Conservation (phyloP, 2,329 filamentous ascomycete species). For the Parastagonospora avenae region DNA sequence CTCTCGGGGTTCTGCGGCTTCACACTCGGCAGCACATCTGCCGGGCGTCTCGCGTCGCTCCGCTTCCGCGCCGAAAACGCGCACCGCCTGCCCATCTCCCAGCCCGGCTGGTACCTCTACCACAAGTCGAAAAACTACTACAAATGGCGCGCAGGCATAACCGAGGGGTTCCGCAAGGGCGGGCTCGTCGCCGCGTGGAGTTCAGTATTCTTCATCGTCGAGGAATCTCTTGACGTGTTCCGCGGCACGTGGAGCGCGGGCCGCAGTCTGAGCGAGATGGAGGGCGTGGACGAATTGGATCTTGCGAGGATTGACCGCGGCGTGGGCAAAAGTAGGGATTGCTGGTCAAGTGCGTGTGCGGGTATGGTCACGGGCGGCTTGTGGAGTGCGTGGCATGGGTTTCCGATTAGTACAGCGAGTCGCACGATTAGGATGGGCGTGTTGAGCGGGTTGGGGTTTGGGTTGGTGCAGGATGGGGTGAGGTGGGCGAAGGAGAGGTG, state of each 20-base stretch:
- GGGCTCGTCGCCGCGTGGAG: constrained; percentile 73
- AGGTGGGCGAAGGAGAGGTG: constrained; percentile 71
- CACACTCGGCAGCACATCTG: constrained; percentile 72
- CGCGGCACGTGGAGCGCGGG: constrained; percentile 52
- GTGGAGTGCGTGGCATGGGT: constrained; percentile 84
- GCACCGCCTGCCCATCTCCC: constrained; percentile 83
- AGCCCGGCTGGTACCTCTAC: constrained; percentile 95
- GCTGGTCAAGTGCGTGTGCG: constrained; percentile 79
- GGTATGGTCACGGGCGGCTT: constrained; percentile 82
- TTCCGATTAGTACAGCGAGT: constrained; percentile 68
- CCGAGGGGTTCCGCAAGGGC: constrained; percentile 79
- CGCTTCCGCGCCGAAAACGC: constrained; percentile 96
- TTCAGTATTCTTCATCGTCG: constrained; percentile 76
- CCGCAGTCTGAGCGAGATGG: constrained; percentile 44
- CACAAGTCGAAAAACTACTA: constrained; percentile 98
- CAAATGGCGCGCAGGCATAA: constrained; percentile 74
- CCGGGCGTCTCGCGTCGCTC: constrained; percentile 74
- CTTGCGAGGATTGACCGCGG: constrained; percentile 32
- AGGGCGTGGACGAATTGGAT: constrained; percentile 43
- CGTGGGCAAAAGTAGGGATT: constrained; percentile 61
- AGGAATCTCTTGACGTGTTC: constrained; percentile 82
- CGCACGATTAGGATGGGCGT: constrained; percentile 79
- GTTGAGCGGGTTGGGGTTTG: constrained; percentile 78
- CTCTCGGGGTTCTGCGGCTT: constrained; percentile 72
- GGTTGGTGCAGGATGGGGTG: constrained; percentile 77